Evolutionary conservation across 2,329 filamentous ascomycete species (phyloP), one percentile per base, ranked within the genome.

Genomic region (Incumbomyces lentus): DNA sequence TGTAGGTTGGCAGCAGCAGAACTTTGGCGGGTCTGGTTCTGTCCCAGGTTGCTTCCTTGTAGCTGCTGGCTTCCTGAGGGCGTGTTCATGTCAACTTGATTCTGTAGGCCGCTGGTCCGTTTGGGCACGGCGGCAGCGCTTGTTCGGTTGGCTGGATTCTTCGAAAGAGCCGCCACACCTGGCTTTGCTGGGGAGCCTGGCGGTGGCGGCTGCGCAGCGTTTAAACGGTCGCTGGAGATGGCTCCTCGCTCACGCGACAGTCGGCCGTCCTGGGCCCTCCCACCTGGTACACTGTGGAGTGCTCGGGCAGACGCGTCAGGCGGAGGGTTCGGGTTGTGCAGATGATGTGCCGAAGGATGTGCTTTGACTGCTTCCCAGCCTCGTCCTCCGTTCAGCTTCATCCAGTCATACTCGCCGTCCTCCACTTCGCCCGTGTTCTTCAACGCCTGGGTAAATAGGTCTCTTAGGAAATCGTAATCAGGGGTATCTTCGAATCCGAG

Each of bases 331-430:
- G 82, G 78, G 70, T 86, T 82, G 69, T 89, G 86, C 57, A 86
- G 73, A 65, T 85, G 82, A 59, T 84, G 82, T 66, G 86, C 76
- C 17, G 78, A 78, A 40, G 78, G 73, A 60, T 83, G 79, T 50
- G 75, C 71, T 62, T 84, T 84, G 66, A 82, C 86, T 49, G 78
- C 79, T 68, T 94, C 87, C 86, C 86, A 94, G 53, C 88, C 88
- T 69, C 94, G 92, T 58, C 82, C 82, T 69, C 88, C 86, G 72
- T 87, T 92, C 58, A 95, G 75, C 76, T 95, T 95, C 87, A 96
- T 95, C 92, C 92, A 98, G 71, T 98, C 92, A 67, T 96, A 98
- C 66, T 96, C 90, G 61, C 92, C 92, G 67, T 98, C 92, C 64
- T 96, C 92, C 7, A 95, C 82, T 59, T 95, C 89, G 47, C 89